Evolutionary conservation across 345 rosid genomes (phyloP), one percentile per base, ranked within the genome.

Genomic region (Physaria fendleri): DNA sequence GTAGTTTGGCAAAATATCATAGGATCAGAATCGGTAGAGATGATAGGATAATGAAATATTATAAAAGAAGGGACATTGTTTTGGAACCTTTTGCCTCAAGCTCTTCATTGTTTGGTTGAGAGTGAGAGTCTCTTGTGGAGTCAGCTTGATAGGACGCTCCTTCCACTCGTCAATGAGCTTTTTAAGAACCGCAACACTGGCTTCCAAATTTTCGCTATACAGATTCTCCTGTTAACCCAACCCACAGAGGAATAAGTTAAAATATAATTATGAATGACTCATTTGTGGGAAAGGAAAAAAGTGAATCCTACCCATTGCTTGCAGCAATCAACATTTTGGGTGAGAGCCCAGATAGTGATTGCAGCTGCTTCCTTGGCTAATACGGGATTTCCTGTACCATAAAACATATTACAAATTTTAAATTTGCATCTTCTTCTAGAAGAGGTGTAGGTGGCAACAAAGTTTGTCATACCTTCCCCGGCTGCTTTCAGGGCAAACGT

Each of bases 361-460:
- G 72, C 74, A 65, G 84, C 78, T 4, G 88, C 84, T 77, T 84
- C 95, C 73, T 76, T 77, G 33, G 88, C 76, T 68, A 86, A 72
- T 30, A 78, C 74, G 5, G 78, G 63, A 68, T 59, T 68, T 43
- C 74, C 95, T 86, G 72, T 27, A 15, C 35, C 20, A n/a, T n/a
- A 0, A 22, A 18, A 12, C 15, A 59, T 3, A 20, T 3, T 27
- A 35, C n/a, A 48, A 8, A 18, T 15, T 11, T 34, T 43, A 35
- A n/a, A n/a, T n/a, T 7, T 32, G 23, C 2, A 20, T 15, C 1
- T 11, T 38, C 21, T 56, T 2, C 18, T 37, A 14, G 41, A 15
- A 9, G 47, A 54, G 5, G 17, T 2, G 5, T 3, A 43, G 52
- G 18, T 9, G 13, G 8, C 11, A 23, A 44, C 14, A 0, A 21